Evolutionary conservation across 306 rosid genomes (phyloP), one percentile per base, ranked within the genome.

Genomic region (Sphenostylis stenocarpa): DNA sequence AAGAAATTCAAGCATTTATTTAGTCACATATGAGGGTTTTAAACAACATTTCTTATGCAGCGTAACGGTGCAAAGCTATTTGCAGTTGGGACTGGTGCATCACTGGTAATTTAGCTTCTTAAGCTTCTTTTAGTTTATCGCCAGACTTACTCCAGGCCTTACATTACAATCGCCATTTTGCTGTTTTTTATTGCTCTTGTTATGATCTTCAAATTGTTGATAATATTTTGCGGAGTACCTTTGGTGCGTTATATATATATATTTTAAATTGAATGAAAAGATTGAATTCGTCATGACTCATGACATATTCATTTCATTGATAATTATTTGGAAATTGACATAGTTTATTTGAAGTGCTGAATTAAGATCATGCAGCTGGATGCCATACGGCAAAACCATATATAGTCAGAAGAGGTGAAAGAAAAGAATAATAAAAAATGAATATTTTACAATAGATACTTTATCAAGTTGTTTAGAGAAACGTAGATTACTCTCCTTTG

Each of bases 51-150:
- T 80, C 26, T 87, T 82, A 23, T 80, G 83, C 91, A 94, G 98
- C 86, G 97, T 47, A 94, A 94, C 47, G 98, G 98, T 15, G 81
- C 90, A 26, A 94, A 94, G 91, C 93, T 94, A 68, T 94, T 94
- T 79, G 94, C 89, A 11, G 98, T 94, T 55, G 98, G 98, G 55
- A 94, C 94, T 28, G 89, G 89, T 44, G 94, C 98, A 75, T 94
- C 89, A 20, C 70, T 85, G 89, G 86, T 85, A 84, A 82, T 76
- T 76, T 39, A 79, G 61, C 68, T 36, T 63, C 48, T 36, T 36
- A 63, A 26, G 64, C 36, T 28, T 57, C 28, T 51, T 19, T 24
- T 23, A 23, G 33, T 57, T 57, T 57, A 8, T 14, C 6, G 16
- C 48, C 7, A 33, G 62, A 55, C 28, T 43, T 41, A 26, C 51